Conservation (phyloP, 2,329 filamentous ascomycete species). For the Epichloe bromicola region DNA sequence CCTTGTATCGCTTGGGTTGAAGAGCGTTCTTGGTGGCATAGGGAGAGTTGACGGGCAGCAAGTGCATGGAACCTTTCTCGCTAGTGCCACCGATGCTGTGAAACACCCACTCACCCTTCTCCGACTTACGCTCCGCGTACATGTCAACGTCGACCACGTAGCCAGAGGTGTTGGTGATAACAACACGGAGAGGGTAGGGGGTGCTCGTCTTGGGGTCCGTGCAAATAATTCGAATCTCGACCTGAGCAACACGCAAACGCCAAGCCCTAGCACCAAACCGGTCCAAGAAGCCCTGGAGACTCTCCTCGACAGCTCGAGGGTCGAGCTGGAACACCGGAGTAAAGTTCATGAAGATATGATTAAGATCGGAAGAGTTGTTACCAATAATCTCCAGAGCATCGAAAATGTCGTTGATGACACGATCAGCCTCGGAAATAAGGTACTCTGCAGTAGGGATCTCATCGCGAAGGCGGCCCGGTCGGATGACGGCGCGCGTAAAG, state of each 20-base stretch:
- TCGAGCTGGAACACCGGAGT: slow-evolving; percentile 88
- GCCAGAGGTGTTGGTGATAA: slow-evolving; percentile 96
- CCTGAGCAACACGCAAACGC: slow-evolving; percentile 91
- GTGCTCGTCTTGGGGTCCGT: slow-evolving; percentile 74
- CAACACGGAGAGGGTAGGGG: slow-evolving; percentile 85
- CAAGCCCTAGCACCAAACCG: slow-evolving; percentile 90
- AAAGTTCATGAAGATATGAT: slow-evolving; percentile 99
- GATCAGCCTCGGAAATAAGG: slow-evolving; percentile 91
- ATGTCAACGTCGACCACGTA: slow-evolving; percentile 97
- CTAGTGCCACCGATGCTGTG: slow-evolving; percentile 91
- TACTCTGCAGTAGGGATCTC: slow-evolving; percentile 99
- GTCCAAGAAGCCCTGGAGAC: slow-evolving; percentile 87
- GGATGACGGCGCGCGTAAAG: slow-evolving; percentile 92
- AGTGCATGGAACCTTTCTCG: slow-evolving; percentile 90
- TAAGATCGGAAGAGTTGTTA: slow-evolving; percentile 97
- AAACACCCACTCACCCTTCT: slow-evolving; percentile 98
- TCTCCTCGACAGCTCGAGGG: slow-evolving; percentile 81
- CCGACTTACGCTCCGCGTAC: slow-evolving; percentile 94
- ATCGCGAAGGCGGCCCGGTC: slow-evolving; percentile 85
- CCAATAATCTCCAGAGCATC: slow-evolving; percentile 97
- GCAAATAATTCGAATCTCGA: slow-evolving; percentile 97
- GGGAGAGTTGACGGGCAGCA: slow-evolving; percentile 79
- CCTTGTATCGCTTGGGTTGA: slow-evolving; percentile 98
- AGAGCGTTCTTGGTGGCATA: slow-evolving; percentile 98
- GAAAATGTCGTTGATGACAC: slow-evolving; percentile 93